These are phyloP conservation scores for Alternaria incomplexa DNA, from an alignment of 2,329 filamentous ascomycete species.

Conservation along the genomic window DNA sequence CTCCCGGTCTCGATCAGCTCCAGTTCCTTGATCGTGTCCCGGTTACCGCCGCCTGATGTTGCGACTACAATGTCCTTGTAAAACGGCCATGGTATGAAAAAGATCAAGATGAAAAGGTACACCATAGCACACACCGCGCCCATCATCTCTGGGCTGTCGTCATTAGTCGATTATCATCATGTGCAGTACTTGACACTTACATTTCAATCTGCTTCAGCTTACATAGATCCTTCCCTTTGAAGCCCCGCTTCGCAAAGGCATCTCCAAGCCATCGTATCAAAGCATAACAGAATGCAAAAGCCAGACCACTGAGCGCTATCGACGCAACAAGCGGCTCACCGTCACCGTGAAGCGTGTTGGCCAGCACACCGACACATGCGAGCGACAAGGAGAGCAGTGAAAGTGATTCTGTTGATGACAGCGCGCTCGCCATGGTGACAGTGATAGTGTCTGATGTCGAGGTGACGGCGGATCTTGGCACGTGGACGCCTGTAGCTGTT, in stretches of 20 bases:
- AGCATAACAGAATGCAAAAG: slow-evolving; percentile 80
- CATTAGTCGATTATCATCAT: slow-evolving; percentile 19
- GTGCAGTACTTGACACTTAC: slow-evolving; percentile 52
- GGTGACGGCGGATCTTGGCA: slow-evolving; percentile 20
- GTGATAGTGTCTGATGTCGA: slow-evolving; percentile 3
- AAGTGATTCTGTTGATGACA: slow-evolving; percentile 62
- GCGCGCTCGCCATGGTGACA: slow-evolving; percentile 40
- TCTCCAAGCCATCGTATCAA: slow-evolving; percentile 93
- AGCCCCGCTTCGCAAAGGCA: slow-evolving; percentile 83
- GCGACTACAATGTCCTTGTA: slow-evolving; percentile 97
- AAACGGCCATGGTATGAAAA: slow-evolving; percentile 96
- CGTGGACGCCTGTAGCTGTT: slow-evolving; percentile 10
- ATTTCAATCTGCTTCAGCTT: slow-evolving; percentile 78
- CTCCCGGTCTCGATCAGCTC: slow-evolving; percentile 80
- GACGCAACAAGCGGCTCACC: slow-evolving; percentile 90
- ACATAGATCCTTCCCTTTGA: slow-evolving; percentile 88
- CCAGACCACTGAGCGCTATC: slow-evolving; percentile 82
- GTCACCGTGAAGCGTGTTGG: slow-evolving; percentile 80
- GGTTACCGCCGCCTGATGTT: slow-evolving; percentile 90
- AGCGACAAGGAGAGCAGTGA: slow-evolving; percentile 68
- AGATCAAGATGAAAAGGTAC: slow-evolving; percentile 85
- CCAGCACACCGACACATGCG: slow-evolving; percentile 74
- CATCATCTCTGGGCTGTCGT: slow-evolving; percentile 84
- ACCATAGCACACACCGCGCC: slow-evolving; percentile 91
- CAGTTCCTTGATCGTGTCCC: slow-evolving; percentile 79